phyloP scores from a whole-genome alignment of 768 basidiomycete species.

The Sarcomyxa edulis region DNA sequence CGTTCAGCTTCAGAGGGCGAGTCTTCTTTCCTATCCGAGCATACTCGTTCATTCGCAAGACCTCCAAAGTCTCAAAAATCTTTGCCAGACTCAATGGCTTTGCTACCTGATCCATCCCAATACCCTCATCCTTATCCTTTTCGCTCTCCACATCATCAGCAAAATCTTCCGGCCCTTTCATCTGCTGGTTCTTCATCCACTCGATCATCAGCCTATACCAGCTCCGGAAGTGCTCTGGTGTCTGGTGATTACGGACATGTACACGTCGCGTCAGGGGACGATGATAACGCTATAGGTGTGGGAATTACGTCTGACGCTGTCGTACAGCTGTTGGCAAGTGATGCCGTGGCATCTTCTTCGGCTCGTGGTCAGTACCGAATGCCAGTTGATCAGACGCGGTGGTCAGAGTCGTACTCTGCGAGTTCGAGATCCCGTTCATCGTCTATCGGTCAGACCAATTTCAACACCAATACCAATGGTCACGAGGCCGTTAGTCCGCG shows the following conservation, averaged over 20 bases:
- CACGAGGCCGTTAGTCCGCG: slow-evolving; percentile 39
- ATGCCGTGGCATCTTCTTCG: slow-evolving; percentile 38
- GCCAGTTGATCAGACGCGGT: slow-evolving; percentile 59
- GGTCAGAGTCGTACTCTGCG: slow-evolving; percentile 69
- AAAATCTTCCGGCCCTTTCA: slow-evolving; percentile 57
- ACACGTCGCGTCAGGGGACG: slow-evolving; percentile 60
- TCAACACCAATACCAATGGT: slow-evolving; percentile 26
- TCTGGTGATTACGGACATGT: slow-evolving; percentile 62
- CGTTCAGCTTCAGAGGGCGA: slow-evolving; percentile 33
- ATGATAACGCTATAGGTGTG: slow-evolving; percentile 44
- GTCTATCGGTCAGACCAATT: slow-evolving; percentile 49
- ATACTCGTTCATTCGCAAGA: slow-evolving; percentile 28
- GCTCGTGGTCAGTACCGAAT: slow-evolving; percentile 38
- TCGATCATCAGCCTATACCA: slow-evolving; percentile 75
- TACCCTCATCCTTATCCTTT: slow-evolving; percentile 73
- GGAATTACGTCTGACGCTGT: slow-evolving; percentile 66
- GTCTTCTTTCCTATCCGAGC: slow-evolving; percentile 26
- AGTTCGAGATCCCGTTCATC: slow-evolving; percentile 68
- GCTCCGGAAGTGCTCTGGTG: slow-evolving; percentile 55
- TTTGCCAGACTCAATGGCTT: no score
- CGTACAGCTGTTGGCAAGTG: slow-evolving; percentile 54
- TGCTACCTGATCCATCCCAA: slow-evolving; percentile 57
- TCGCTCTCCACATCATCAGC: slow-evolving; percentile 42
- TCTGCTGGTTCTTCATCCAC: slow-evolving; percentile 71
- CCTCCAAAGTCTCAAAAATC: slow-evolving; percentile 32